A percentile compares a stretch with the other conserved stretches of the same genome.
Conservation (phyloP, 495 filamentous ascomycete genomes). For the Acidiella bohemica region DNA sequence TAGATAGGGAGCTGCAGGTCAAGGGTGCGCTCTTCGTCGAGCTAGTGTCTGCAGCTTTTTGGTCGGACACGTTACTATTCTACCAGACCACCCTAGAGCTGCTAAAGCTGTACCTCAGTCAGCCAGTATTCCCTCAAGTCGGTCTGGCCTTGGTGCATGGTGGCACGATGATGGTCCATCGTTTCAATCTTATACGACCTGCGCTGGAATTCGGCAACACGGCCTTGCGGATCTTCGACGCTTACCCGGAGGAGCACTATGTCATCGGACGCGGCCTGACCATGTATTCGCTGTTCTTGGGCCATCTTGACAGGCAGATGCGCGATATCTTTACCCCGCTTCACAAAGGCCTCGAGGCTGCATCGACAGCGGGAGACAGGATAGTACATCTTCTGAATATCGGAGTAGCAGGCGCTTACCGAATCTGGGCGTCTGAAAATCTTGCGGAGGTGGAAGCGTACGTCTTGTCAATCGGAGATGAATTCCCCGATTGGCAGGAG, state of each 20-base stretch:
- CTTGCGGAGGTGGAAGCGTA: conserved; percentile 61
- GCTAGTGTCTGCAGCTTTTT: conserved; percentile 67
- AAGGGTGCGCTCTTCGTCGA: conserved; percentile 65
- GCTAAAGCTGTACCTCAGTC: conserved; percentile 51
- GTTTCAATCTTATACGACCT: conserved; percentile 60
- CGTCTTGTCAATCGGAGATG: conserved; percentile 59
- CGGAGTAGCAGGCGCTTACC: conserved; percentile 55
- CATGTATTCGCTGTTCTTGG: conserved; percentile 58
- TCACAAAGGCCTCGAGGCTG: conserved; percentile 57
- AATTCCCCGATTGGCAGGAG: conserved; percentile 56
- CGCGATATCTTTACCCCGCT: conserved; percentile 45
- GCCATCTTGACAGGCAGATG: conserved; percentile 55
- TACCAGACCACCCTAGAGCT: conserved; percentile 63
- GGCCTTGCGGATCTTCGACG: conserved; percentile 52
- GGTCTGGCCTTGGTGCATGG: conserved; percentile 65
- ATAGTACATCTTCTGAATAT: conserved; percentile 62
- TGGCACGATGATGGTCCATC: conserved; percentile 54
- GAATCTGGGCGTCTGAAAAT: conserved; percentile 62
- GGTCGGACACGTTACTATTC: conserved; percentile 61
- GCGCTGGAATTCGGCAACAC: conserved; percentile 50
- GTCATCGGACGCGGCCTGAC: conserved; percentile 58
- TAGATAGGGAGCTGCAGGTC: conserved; percentile 47
- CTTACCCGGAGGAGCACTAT: conserved; percentile 48
- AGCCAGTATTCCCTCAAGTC: conserved; percentile 57
- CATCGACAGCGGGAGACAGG: conserved; percentile 57